phyloP scores from a whole-genome alignment of 140 eudicot genomes.

The Oenanthe javanica region DNA sequence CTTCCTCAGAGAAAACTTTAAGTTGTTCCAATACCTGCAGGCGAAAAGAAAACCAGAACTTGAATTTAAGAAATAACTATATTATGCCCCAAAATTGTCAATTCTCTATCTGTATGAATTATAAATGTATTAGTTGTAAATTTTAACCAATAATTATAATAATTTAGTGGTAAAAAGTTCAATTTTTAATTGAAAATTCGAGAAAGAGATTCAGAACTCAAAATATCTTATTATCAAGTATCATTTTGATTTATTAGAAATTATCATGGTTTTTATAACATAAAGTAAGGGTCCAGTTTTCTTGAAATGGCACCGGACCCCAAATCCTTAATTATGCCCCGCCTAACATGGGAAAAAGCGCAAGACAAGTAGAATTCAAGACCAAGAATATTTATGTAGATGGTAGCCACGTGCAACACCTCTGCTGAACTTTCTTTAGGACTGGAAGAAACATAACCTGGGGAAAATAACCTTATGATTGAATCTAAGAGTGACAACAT shows the following conservation, averaged over 20 bases:
- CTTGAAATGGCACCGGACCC: too few relatives aligned
- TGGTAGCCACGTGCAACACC: not conserved
- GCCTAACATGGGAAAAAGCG: not conserved
- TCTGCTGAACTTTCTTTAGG: not conserved
- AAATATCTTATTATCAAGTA: too few relatives aligned
- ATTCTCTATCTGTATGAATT: too few relatives aligned
- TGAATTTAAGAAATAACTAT: not conserved
- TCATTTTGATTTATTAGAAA: too few relatives aligned
- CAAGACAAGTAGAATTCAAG: not conserved
- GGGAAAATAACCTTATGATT: not conserved
- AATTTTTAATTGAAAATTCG: too few relatives aligned
- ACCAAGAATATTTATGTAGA: not conserved
- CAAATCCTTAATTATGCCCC: too few relatives aligned
- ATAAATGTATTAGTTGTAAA: too few relatives aligned
- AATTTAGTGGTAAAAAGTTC: too few relatives aligned
- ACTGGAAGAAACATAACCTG: not conserved
- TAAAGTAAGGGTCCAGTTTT: too few relatives aligned
- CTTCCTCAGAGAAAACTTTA: slow-evolving; percentile 73
- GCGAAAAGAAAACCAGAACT: not conserved
- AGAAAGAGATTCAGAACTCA: too few relatives aligned
- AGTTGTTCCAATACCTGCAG: slow-evolving; percentile 81
- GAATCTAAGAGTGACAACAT: not conserved
- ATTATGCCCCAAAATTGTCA: not conserved
- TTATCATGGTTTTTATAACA: too few relatives aligned
- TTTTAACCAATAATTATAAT: too few relatives aligned